These are phyloP conservation scores for Cytospora paraplurivora DNA, from an alignment of 2,329 filamentous ascomycete genomes.

Conservation along the genomic window DNA sequence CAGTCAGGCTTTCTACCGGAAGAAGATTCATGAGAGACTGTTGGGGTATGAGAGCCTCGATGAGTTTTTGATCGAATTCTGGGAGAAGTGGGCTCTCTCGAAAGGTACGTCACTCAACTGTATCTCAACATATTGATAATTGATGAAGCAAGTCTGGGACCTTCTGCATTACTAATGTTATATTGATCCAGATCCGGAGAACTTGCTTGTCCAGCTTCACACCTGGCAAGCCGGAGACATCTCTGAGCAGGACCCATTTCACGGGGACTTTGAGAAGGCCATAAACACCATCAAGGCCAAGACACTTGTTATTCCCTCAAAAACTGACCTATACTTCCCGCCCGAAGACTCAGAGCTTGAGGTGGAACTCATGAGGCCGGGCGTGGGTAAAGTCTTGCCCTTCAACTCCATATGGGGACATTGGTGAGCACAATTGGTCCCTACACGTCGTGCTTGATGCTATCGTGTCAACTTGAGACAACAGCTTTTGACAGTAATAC, in stretches of 20 bases:
- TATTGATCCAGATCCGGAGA: constrained; percentile 41
- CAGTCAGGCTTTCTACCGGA: constrained; percentile 75
- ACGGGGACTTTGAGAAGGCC: constrained; percentile 65
- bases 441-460: neutral
- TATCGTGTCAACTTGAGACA: neutral
- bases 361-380: constrained; percentile 48
- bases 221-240: constrained; percentile 79
- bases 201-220: constrained; percentile 51
- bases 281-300: constrained; percentile 73
- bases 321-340: constrained; percentile 81
- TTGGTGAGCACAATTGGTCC: constrained; percentile 31
- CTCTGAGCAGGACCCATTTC: constrained; percentile 68
- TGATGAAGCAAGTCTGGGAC: neutral
- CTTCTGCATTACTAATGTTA: neutral
- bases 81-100: constrained; percentile 68
- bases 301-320: constrained; percentile 68
- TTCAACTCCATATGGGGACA: constrained; percentile 39
- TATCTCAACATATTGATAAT: neutral
- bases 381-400: constrained; percentile 34
- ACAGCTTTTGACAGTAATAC: neutral
- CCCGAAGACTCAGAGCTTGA: constrained; percentile 79
- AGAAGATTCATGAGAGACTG: constrained; percentile 63
- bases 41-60: constrained; percentile 70
- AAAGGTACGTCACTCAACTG: constrained; percentile 21
- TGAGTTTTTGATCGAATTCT: constrained; percentile 73